phyloP scores from a whole-genome alignment of 441 rosid genomes.

The Mallotus japonicus region DNA sequence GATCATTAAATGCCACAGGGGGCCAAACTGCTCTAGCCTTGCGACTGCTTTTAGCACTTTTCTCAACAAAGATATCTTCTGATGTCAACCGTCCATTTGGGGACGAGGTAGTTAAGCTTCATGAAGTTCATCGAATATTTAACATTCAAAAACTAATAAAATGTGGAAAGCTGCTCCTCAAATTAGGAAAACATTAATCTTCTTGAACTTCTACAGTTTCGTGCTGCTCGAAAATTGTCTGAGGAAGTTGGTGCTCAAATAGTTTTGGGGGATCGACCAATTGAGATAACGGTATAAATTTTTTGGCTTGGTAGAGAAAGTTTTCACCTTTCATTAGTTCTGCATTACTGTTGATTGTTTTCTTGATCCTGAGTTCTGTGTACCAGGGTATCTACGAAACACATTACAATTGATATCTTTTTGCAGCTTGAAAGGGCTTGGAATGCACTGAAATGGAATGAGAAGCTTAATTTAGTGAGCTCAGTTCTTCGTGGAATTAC shows the following conservation, averaged over 20 bases:
- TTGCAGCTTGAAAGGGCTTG: constrained; percentile 81
- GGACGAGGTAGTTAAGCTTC: constrained; percentile 51
- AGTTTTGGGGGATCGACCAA: constrained; percentile 83
- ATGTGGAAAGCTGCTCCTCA: constrained; percentile 4
- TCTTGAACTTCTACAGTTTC: constrained; percentile 47
- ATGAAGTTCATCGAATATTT: background rate
- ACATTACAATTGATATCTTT: background rate
- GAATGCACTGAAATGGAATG: constrained; percentile 59
- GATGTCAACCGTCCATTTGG: constrained; percentile 71
- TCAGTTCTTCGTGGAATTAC: constrained; percentile 61
- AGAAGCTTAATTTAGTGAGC: constrained; percentile 50
- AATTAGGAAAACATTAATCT: constrained; percentile 1
- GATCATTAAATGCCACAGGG: constrained; percentile 39
- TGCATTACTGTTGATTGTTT: too few species aligned
- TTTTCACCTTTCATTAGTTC: background rate
- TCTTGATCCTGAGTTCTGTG: too few species aligned
- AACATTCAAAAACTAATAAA: background rate
- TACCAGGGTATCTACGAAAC: too few species aligned
- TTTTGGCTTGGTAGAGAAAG: background rate
- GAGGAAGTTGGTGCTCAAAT: constrained; percentile 88
- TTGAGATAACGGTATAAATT: constrained; percentile 66
- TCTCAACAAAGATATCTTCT: constrained; percentile 78
- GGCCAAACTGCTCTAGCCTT: constrained; percentile 86
- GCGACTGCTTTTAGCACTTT: constrained; percentile 70
- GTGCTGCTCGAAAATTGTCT: constrained; percentile 74